A percentile compares a stretch with the other conserved stretches of the same genome.
These are phyloP conservation scores for Aspergillus transmontanensis DNA, from an alignment of 2,329 filamentous ascomycete species.

Conservation along the genomic window DNA sequence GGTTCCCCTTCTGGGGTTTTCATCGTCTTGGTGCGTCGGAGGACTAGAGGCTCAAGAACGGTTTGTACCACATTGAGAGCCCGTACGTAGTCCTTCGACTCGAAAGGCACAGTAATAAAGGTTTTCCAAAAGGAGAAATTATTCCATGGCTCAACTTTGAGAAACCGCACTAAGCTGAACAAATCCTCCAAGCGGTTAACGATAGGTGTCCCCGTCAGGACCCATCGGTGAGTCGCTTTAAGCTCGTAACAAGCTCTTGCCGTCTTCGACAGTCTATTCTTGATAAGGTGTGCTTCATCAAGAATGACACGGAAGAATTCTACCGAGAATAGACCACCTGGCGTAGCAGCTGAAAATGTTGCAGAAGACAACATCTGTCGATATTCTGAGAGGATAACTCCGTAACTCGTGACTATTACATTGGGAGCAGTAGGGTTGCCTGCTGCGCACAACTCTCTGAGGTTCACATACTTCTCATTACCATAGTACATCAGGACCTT, in stretches of 20 bases:
- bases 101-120: constrained; percentile 96
- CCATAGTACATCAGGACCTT: constrained; percentile 92
- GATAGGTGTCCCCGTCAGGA: constrained; percentile 91
- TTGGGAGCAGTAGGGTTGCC: constrained; percentile 81
- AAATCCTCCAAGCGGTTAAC: constrained; percentile 94
- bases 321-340: constrained; percentile 81
- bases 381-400: constrained; percentile 87
- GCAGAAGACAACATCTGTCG: constrained; percentile 61
- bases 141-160: constrained; percentile 95
- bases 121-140: constrained; percentile 99
- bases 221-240: constrained; percentile 83
- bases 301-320: constrained; percentile 95
- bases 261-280: constrained; percentile 86
- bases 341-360: constrained; percentile 48
- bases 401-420: constrained; percentile 93
- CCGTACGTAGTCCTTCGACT: constrained; percentile 90
- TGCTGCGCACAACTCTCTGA: constrained; percentile 76
- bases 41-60: constrained; percentile 90
- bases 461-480: constrained; percentile 75
- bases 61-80: constrained; percentile 97
- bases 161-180: constrained; percentile 88
- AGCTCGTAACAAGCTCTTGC: constrained; percentile 94
- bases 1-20: constrained; percentile 84
- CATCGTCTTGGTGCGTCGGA: constrained; percentile 97
- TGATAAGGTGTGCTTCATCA: constrained; percentile 94